Base-by-base conservation (phyloP, 768 basidiomycete genomes). In the Cubamyces lactineus region DNA sequence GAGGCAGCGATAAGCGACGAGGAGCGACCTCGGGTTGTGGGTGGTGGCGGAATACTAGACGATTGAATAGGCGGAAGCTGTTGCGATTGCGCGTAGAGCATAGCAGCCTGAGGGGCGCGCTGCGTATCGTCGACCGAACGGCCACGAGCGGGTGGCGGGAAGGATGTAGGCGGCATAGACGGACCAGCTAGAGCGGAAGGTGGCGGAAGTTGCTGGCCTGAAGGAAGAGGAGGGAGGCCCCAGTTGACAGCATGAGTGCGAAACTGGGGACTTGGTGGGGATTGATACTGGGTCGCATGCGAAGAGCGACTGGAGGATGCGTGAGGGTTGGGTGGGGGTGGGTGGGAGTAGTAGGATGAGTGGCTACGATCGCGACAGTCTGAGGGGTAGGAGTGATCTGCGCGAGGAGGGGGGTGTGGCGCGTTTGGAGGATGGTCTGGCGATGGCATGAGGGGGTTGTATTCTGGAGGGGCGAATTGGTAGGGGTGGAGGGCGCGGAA, bases 91-190 rank as follows among this genome's bases (percentile, higher is more conserved):
- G 75, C 78, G 65, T 81, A 88, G 46, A 84, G 76, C 64, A 85
- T 80, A 28, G 81, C 79, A n/a, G 86, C 79, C 50, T 79, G 80
- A 1, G 82, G 80, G 1, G 83, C 76, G 66, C 81, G 83, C 66
- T 77, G 82, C 3, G 78, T 67, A 53, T 84, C 80, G 41, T 75
- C 79, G 62, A 79, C 80, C 16, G 81, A 73, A 67, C 64, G 69
- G 30, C 67, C 40, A 42, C 23, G 58, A 28, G 69, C 38, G 45
- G 63, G 64, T 51, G 65, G 34, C 24, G 59, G 53, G 55, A 52
- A 41, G 51, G 28, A 52, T 19, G 57, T 39, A 19, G 61, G 9
- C 7, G 66, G 43, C 28, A 70, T 66, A 68, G 66, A 60, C 68
- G 70, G 74, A 77, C 77, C 61, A 75, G 77, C 60, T 77, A 78